Base-by-base conservation (phyloP, 2,329 filamentous ascomycete genomes). In the Fusarium sp. region DNA sequence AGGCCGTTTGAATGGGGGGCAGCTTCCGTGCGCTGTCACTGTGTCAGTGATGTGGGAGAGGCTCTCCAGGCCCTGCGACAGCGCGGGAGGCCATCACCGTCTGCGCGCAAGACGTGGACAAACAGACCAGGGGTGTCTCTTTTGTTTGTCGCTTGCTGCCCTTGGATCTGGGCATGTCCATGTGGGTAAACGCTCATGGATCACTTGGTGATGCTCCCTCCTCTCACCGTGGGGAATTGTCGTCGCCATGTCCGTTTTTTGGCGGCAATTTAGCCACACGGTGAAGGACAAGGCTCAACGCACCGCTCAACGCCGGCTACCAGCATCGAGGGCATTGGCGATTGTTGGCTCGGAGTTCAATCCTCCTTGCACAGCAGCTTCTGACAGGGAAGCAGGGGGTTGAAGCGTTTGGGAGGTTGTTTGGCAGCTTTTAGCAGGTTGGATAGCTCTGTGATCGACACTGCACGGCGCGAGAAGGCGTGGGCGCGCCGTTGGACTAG, bases 371-470 rank as follows among this genome's bases (percentile, higher is more conserved):
- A n/a, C n/a, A n/a, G n/a, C n/a, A n/a, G n/a, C n/a, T n/a, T n/a
- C n/a, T n/a, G n/a, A n/a, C n/a, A n/a, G n/a, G 43, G 43, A 15
- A 11, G 44, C 3, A 9, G 27, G 16, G 8, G 44, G 6, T 30
- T n/a, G 7, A 7, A 34, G 31, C 7, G 31, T 34, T 34, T 34
- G 31, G 31, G 31, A 12, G 12, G 31, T 7, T 34, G 7, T 62
- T 51, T 63, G 31, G 41, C 54, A 65, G 51, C 34, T 59, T 16
- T 15, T 27, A 53, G 60, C 55, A 57, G 46, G 39, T 43, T 44
- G 44, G 16, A 46, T 43, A 28, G 56, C 53, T 62, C n/a, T 18
- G 40, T 60, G 62, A 70, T 70, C 62, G 66, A 56, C 57, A 16
- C 55, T 60, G 39, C 61, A 39, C 39, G 30, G 40, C 40, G 39